A percentile compares a stretch with the other conserved stretches of the same genome.
phyloP scores from a whole-genome alignment of 345 rosid species.

The Brassica carinata region DNA sequence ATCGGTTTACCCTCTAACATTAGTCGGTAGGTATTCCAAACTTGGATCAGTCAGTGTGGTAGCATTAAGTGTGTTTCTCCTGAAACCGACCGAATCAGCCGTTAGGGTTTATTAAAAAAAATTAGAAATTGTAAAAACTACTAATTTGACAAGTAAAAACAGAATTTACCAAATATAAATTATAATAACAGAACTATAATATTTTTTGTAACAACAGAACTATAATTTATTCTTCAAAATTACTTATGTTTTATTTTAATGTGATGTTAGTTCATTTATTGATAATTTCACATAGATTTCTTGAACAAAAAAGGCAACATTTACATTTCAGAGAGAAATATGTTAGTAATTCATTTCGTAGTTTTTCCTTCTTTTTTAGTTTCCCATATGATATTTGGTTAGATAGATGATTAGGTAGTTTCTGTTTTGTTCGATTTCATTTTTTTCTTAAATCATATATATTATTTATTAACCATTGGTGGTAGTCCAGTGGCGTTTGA shows the following conservation, averaged over 20 bases:
- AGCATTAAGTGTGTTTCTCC: too few species aligned
- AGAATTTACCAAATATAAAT: neutral
- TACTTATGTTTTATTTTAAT: neutral
- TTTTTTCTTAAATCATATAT: neutral
- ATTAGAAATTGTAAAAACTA: neutral
- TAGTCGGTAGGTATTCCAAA: too few species aligned
- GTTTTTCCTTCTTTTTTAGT: too few species aligned
- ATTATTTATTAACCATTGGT: too few species aligned
- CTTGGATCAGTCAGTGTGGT: too few species aligned
- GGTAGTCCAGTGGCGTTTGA: too few species aligned
- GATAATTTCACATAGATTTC: neutral
- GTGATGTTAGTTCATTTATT: neutral
- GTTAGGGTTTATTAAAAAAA: too few species aligned
- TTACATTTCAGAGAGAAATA: too few species aligned
- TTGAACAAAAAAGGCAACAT: too few species aligned
- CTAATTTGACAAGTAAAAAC: neutral
- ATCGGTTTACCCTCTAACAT: too few species aligned
- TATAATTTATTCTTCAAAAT: neutral
- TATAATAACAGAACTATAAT: neutral
- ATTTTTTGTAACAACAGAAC: neutral
- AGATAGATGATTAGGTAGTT: neutral
- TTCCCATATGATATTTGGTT: neutral
- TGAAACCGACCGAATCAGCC: too few species aligned
- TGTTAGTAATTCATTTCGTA: too few species aligned
- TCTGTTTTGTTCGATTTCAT: neutral